These are phyloP conservation scores for Boechera divaricarpa DNA, from an alignment of 345 rosid genomes.

Conservation along the genomic window DNA sequence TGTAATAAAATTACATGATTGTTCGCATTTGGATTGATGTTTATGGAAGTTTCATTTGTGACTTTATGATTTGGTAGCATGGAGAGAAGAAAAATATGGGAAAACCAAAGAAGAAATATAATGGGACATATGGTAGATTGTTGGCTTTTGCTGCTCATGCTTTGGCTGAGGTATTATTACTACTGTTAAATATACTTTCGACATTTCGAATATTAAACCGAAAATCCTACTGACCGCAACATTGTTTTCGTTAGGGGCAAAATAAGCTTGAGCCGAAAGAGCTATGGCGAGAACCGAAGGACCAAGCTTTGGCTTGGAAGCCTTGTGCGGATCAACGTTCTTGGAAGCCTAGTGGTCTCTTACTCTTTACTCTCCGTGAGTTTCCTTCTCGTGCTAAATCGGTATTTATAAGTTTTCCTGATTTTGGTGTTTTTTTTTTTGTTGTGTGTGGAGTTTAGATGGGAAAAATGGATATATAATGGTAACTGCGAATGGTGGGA, in stretches of 20 bases:
- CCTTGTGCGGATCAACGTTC: slow-evolving; percentile 84
- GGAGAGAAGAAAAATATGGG: slow-evolving; percentile 52
- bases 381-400: not conserved
- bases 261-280: slow-evolving; percentile 90
- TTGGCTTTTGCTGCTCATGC: slow-evolving; percentile 92
- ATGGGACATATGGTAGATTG: slow-evolving; percentile 76
- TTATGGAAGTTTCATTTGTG: slow-evolving; percentile 21
- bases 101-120: slow-evolving; percentile 53
- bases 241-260: slow-evolving; percentile 53
- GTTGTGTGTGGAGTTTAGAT: slow-evolving; percentile 46
- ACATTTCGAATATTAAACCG: not conserved
- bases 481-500: slow-evolving; percentile 98
- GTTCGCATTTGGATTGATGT: not conserved
- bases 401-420: not conserved
- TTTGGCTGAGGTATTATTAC: slow-evolving; percentile 75
- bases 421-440: not conserved
- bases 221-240: not conserved
- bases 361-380: slow-evolving; percentile 16
- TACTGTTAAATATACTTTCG: no score
- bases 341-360: slow-evolving; percentile 73
- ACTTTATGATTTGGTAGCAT: slow-evolving; percentile 39
- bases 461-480: slow-evolving; percentile 87
- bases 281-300: slow-evolving; percentile 82
- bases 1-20: slow-evolving; percentile 1
- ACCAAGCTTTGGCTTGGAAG: slow-evolving; percentile 82